Evolutionary conservation across 2,329 filamentous ascomycete species (phyloP).

Genomic region (Aspergillus sp.): DNA sequence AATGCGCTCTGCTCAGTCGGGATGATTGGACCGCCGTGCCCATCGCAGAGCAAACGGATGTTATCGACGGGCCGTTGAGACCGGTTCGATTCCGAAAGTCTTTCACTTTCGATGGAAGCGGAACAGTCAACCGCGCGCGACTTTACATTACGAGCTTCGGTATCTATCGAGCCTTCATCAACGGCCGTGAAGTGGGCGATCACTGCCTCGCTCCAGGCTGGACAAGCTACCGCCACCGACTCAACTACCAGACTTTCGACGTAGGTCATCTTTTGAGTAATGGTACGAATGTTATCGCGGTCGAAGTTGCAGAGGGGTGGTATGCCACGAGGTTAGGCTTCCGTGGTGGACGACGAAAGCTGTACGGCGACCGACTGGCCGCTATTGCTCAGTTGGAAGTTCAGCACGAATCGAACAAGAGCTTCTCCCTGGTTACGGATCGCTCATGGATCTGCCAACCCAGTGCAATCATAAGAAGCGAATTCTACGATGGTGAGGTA

Average conservation of each 20-base stretch:
- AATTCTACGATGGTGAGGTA: conserved; percentile 59
- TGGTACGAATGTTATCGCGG: conserved; percentile 46
- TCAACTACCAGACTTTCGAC: conserved; percentile 59
- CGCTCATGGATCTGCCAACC: conserved; percentile 28
- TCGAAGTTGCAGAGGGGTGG: conserved; percentile 57
- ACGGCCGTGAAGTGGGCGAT: conserved; percentile 48
- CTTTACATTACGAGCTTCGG: conserved; percentile 55
- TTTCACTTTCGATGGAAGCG: conserved; percentile 27
- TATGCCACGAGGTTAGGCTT: conserved; percentile 44
- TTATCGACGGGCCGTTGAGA: not conserved
- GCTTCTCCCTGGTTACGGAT: conserved; percentile 27
- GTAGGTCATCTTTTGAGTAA: conserved; percentile 47
- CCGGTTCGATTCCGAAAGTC: conserved; percentile 37
- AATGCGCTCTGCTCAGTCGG: not conserved
- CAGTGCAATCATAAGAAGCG: conserved; percentile 32
- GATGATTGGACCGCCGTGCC: conserved; percentile 4
- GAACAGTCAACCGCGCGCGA: conserved; percentile 36
- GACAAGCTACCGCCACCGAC: conserved; percentile 56
- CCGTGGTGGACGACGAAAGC: conserved; percentile 21
- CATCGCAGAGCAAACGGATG: not conserved
- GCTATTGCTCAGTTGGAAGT: conserved; percentile 37
- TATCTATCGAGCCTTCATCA: conserved; percentile 54
- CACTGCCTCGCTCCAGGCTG: conserved; percentile 50
- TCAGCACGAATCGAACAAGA: conserved; percentile 17
- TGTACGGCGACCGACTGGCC: conserved; percentile 29